phyloP scores from a whole-genome alignment of 1,284 basidiomycete species.

The Heliocybe sulcata region DNA sequence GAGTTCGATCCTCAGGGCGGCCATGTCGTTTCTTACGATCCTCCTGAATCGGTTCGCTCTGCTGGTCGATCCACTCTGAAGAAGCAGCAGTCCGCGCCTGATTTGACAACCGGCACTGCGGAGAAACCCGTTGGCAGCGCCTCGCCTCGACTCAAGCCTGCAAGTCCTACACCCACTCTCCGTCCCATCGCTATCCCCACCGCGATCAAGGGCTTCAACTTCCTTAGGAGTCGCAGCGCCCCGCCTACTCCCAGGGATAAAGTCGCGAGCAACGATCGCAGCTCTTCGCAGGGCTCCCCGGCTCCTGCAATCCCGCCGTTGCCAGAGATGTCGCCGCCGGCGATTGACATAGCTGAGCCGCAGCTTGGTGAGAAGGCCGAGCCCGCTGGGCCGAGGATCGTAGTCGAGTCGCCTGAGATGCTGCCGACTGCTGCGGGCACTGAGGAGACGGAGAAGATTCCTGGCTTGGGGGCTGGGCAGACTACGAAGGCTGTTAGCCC shows the following conservation, averaged over 20 bases:
- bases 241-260: conserved; percentile 36
- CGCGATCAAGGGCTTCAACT: conserved; percentile 38
- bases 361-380: not conserved
- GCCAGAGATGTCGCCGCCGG: conserved; percentile 5
- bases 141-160: conserved; percentile 4
- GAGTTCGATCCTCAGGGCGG: conserved; percentile 75
- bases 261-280: not conserved
- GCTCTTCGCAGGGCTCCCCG: conserved; percentile 11
- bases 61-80: conserved; percentile 13
- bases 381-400: not conserved
- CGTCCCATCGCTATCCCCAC: conserved; percentile 28
- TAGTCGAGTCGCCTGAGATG: not conserved
- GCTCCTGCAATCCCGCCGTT: conserved; percentile 8
- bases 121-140: conserved; percentile 6
- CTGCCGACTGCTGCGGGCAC: not conserved
- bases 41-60: conserved; percentile 18
- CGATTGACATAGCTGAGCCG: not conserved
- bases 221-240: conserved; percentile 48
- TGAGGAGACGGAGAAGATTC: not conserved
- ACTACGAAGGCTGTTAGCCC: conserved; percentile 4
- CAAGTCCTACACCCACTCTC: conserved; percentile 13
- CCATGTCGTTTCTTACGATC: conserved; percentile 56
- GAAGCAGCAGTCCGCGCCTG: conserved; percentile 23
- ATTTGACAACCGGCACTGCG: conserved; percentile 14
- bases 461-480: not conserved